Conservation (phyloP, 208 protist species). For the Acanthamoeba lenticulata region DNA sequence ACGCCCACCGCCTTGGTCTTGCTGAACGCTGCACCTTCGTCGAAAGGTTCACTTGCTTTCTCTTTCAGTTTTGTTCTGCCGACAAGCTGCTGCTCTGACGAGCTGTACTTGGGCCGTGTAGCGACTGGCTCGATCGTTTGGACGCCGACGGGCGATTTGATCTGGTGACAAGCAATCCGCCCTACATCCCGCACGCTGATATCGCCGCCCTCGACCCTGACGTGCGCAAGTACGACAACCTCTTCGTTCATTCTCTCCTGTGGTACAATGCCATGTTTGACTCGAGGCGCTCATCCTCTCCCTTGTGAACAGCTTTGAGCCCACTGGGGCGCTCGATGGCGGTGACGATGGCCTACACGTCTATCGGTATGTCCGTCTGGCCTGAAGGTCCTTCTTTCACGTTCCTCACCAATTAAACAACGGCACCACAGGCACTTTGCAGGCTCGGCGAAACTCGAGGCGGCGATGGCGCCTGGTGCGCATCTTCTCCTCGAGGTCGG, state of each 20-base stretch:
- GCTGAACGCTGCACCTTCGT: background rate
- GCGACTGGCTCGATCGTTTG: conserved; percentile 26
- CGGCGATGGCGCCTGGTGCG: background rate
- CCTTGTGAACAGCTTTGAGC: conserved; percentile 15
- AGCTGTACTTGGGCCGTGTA: background rate
- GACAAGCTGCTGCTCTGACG: background rate
- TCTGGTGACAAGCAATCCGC: conserved; percentile 28
- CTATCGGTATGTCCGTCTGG: conserved; percentile 16
- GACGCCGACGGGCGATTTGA: background rate
- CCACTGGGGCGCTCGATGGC: background rate
- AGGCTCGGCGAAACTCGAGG: background rate
- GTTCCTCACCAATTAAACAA: background rate
- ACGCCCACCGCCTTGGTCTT: background rate
- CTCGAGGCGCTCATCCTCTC: background rate
- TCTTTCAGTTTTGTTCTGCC: background rate
- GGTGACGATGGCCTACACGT: conserved; percentile 23
- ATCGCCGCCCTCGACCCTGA: background rate
- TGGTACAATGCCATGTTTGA: background rate
- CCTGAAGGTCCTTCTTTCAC: background rate
- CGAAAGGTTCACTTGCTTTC: background rate
- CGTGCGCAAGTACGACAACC: background rate
- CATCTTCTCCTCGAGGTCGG: conserved; percentile 35
- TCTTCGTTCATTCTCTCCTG: background rate
- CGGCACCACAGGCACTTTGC: background rate
- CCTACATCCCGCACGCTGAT: conserved; percentile 20